Evolutionary conservation across 257 asterid genomes (phyloP).

Genomic region (Forsythia suspensa): DNA sequence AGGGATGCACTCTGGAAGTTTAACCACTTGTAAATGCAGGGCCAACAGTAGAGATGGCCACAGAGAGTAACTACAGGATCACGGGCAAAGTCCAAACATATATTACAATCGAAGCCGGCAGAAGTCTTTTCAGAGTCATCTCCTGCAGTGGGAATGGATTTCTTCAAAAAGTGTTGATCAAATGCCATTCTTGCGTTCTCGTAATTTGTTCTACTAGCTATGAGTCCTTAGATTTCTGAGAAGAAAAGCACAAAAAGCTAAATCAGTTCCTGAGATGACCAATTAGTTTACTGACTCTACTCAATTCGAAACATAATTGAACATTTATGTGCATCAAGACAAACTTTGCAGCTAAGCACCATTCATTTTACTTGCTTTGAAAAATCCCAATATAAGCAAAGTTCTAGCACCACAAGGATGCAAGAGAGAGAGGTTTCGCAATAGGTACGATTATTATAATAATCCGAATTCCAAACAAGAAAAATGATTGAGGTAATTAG

Average conservation of each 20-base stretch:
- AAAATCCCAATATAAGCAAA: background rate
- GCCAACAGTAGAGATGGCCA: conserved; percentile 41
- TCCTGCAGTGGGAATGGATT: background rate
- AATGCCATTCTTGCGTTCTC: background rate
- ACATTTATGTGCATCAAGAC: background rate
- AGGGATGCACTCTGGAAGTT: conserved; percentile 3
- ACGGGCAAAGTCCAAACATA: conserved; percentile 21
- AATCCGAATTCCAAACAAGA: background rate
- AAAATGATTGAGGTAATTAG: background rate
- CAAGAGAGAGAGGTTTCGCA: background rate
- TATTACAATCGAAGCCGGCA: conserved; percentile 26
- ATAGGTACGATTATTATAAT: background rate
- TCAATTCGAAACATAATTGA: background rate
- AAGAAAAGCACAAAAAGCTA: background rate
- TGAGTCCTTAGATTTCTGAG: background rate
- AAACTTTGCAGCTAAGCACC: background rate
- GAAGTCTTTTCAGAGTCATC: background rate
- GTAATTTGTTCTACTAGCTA: background rate
- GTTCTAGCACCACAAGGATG: background rate
- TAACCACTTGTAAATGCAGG: conserved; percentile 40
- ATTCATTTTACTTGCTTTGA: background rate
- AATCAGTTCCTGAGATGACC: background rate
- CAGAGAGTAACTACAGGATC: conserved; percentile 33
- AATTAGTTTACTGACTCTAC: background rate
- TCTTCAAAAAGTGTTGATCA: background rate